Evolutionary conservation across 805 yeast genomes (phyloP), one percentile per base, ranked within the genome.

Genomic region (Candida nitratophila): DNA sequence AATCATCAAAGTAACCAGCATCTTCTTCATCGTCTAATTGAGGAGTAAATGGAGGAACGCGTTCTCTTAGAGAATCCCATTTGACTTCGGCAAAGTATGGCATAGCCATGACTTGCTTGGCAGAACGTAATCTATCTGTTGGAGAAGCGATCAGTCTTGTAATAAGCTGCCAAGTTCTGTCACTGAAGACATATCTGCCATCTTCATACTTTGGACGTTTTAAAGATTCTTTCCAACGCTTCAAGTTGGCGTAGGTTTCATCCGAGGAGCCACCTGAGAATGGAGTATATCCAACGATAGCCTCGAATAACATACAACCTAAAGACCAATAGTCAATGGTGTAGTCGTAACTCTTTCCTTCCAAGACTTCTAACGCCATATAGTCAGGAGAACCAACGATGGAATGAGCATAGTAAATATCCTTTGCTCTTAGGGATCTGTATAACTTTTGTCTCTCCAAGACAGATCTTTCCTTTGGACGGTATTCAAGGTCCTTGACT

Each of bases 291-390:
- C 99, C 98, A 50, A 93, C 93, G 45, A 93, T 76, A 39, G 96
- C 86, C 66, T 93, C 99, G 61, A 91, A 93, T 34, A 93, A 70
- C 83, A 93, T 93, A 66, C 99, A 93, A 4, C 99, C 99, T 46
- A 93, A 71, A 0, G 98, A 90, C 99, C 99, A 93, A 63, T 93
- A 93, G 69, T 93, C 99, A 46, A 95, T 95, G 15, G 99, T 91
- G 61, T 83, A 90, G 60, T 93, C 96, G 63, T 93, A 93, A 46
- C 82, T 80, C 58, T 84, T 85, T 8, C 99, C 99, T 64, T 88
- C 95, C 43, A 93, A 76, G 12, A 93, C 98, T 64, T 93, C 99
- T 41, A 93, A 72, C 1, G 99, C 99, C 99, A 93, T 93, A 61
- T 93, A 93, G 64, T 93, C 99, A 1, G 99, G 99, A 5, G 96